Conservation (phyloP, 305 asterid genomes). For the Fraxinus dipetala region DNA sequence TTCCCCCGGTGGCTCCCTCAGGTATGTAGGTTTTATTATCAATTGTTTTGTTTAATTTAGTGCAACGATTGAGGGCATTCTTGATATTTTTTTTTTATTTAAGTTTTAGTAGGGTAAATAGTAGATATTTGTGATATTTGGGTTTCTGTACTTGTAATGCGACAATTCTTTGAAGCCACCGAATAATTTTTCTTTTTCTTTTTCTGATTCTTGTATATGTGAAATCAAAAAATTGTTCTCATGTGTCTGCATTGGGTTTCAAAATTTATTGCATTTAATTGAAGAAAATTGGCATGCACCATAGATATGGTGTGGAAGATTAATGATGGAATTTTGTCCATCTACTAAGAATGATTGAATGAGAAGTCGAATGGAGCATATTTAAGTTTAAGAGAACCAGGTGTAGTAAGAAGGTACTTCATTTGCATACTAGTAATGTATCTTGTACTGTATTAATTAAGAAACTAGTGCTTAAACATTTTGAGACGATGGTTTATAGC, state of each 20-base stretch:
- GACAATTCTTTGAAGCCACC: not conserved
- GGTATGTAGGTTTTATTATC: slow-evolving; percentile 33
- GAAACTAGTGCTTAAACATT: not conserved
- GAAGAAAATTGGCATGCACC: not conserved
- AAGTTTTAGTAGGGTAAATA: not conserved
- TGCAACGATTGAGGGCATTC: not conserved
- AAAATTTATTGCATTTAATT: not conserved
- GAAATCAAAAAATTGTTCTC: not conserved
- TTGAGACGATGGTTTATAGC: not conserved
- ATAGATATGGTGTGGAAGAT: not conserved
- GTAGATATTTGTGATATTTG: not conserved
- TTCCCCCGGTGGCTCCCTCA: slow-evolving; percentile 86
- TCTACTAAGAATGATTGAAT: not conserved
- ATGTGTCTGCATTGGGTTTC: not conserved
- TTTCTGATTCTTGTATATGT: not conserved
- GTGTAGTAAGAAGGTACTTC: not conserved
- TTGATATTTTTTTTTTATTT: not conserved
- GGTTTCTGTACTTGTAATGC: not conserved
- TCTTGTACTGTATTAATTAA: not conserved
- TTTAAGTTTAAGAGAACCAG: not conserved
- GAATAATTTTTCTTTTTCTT: not conserved
- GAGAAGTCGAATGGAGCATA: not conserved
- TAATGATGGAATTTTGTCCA: not conserved
- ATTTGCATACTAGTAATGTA: not conserved
- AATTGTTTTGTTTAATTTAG: not conserved